phyloP scores from a whole-genome alignment of 768 basidiomycete species.

The Lactarius deliciosus region DNA sequence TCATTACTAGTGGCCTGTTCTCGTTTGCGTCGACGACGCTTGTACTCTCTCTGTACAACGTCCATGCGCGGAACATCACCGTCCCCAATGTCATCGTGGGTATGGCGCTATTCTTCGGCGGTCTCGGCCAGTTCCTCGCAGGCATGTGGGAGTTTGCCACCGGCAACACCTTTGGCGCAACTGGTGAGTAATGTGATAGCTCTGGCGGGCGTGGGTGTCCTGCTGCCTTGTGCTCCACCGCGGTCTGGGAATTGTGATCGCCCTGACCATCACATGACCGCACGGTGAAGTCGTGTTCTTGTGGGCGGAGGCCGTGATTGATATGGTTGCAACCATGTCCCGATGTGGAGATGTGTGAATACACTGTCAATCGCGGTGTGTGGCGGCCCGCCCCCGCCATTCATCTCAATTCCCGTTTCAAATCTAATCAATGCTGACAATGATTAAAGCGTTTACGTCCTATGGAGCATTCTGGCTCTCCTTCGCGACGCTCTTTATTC shows the following conservation, averaged over 20 bases:
- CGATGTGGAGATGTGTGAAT: neutral
- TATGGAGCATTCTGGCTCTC: conserved; percentile 92
- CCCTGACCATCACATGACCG: neutral
- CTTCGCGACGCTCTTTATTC: conserved; percentile 70
- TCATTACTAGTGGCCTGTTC: conserved; percentile 75
- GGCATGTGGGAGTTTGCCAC: conserved; percentile 73
- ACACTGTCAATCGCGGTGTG: neutral
- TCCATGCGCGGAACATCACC: conserved; percentile 50
- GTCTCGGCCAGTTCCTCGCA: conserved; percentile 80
- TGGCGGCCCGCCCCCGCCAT: neutral
- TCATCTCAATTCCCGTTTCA: neutral
- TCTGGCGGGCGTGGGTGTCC: neutral
- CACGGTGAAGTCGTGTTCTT: neutral
- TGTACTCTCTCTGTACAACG: conserved; percentile 74
- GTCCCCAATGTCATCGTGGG: conserved; percentile 74
- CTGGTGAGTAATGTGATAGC: conserved; percentile 48
- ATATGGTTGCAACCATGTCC: neutral
- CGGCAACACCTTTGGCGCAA: conserved; percentile 69
- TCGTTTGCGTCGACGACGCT: conserved; percentile 84
- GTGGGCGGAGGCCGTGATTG: neutral
- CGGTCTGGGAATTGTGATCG: neutral
- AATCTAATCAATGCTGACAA: neutral
- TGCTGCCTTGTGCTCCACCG: too few species aligned
- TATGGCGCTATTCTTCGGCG: conserved; percentile 84
- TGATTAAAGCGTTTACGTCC: conserved; percentile 62